phyloP scores from a whole-genome alignment of 1,139 yeast genomes.

The Suhomyces atakaporum region DNA sequence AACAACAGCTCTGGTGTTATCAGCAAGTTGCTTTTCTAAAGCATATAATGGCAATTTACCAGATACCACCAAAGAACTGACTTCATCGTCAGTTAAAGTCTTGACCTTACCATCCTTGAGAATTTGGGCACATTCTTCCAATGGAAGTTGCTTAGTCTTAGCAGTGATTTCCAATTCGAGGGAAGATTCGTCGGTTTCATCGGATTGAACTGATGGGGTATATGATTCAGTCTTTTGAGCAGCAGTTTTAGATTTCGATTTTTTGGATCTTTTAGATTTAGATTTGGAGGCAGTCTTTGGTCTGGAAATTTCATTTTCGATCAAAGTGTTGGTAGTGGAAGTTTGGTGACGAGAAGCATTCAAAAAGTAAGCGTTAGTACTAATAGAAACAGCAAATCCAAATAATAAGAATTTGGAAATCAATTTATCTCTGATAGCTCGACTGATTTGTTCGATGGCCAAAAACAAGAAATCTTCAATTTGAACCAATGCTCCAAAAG shows the following conservation, averaged over 20 bases:
- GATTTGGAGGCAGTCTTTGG: conserved; percentile 21
- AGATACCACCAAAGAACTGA: conserved; percentile 64
- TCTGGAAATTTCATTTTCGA: conserved; percentile 41
- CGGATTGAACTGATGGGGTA: conserved; percentile 1
- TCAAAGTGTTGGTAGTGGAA: conserved; percentile 44
- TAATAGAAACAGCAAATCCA: conserved; percentile 72
- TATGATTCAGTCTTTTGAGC: conserved; percentile 2
- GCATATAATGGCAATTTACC: conserved; percentile 93
- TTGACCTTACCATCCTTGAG: conserved; percentile 74
- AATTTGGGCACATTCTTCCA: conserved; percentile 64
- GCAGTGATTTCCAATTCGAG: conserved; percentile 30
- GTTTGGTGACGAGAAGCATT: conserved; percentile 69
- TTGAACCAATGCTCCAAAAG: conserved; percentile 62
- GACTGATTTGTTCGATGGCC: conserved; percentile 58
- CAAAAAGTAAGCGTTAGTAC: conserved; percentile 80
- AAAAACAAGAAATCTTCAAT: conserved; percentile 64
- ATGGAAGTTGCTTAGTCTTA: conserved; percentile 30
- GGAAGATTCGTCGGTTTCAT: conserved; percentile 18
- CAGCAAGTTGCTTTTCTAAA: conserved; percentile 84
- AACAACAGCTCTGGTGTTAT: conserved; percentile 87
- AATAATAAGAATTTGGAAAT: conserved; percentile 77
- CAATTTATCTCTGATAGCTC: conserved; percentile 79
- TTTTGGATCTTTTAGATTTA: conserved; percentile 24
- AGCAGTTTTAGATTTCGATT: conserved; percentile 15
- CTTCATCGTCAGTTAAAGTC: conserved; percentile 69